phyloP scores from a whole-genome alignment of 2,329 filamentous ascomycete genomes.

The Cladorrhinum sp. region DNA sequence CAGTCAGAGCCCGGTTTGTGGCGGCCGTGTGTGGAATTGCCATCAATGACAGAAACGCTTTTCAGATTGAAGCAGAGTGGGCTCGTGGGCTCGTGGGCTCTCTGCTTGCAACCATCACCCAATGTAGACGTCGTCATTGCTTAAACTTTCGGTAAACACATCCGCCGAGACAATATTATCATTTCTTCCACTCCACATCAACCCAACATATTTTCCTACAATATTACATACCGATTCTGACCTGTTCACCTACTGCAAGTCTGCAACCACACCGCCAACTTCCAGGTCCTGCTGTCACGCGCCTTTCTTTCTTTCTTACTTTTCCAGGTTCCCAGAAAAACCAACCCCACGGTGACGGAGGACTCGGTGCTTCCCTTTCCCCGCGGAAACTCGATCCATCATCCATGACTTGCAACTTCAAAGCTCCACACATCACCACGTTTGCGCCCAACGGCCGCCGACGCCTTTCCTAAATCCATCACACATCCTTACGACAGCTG shows the following conservation, averaged over 20 bases:
- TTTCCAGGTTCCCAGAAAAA: not conserved
- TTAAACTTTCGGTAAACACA: conserved; percentile 7
- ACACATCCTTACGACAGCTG: conserved; percentile 3
- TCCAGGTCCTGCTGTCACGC: not conserved
- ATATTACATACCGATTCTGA: not conserved
- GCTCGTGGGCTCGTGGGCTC: not conserved
- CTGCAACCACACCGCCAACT: not conserved
- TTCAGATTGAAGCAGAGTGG: not conserved
- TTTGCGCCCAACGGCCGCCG: not conserved
- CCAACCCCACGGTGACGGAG: conserved; percentile 2
- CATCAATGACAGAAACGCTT: not conserved
- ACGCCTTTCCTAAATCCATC: conserved; percentile 2
- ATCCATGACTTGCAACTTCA: conserved; percentile 10
- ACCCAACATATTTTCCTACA: not conserved
- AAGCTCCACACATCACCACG: conserved; percentile 13
- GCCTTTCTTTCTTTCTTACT: not conserved
- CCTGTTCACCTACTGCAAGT: not conserved
- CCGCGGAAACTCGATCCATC: conserved; percentile 16
- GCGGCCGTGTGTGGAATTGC: not conserved
- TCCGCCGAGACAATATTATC: not conserved
- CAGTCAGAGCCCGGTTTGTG: not conserved
- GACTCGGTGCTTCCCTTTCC: not conserved
- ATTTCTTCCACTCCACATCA: not conserved
- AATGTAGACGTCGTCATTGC: conserved; percentile 19
- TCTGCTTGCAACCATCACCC: conserved; percentile 7